These are phyloP conservation scores for Ligustrum vulgare DNA, from an alignment of 257 asterid species.

Conservation along the genomic window DNA sequence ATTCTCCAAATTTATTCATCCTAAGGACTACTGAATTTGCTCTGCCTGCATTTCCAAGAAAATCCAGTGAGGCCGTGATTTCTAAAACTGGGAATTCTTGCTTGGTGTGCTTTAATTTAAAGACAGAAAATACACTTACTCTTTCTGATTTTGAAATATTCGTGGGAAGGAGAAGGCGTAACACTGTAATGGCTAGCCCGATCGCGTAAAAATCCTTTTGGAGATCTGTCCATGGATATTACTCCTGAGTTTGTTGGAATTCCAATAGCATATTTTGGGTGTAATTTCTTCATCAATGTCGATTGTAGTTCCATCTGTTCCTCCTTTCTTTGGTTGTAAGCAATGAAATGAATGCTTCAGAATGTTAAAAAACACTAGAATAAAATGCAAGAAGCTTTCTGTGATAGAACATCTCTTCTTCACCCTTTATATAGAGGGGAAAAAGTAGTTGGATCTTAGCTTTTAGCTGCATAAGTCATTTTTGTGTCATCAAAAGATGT, in stretches of 20 bases:
- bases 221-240: constrained; percentile 17
- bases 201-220: constrained; percentile 24
- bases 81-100: neutral
- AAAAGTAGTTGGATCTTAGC: neutral
- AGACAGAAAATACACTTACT: constrained; percentile 18
- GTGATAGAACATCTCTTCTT: neutral
- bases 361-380: neutral
- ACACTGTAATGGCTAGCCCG: constrained; percentile 27
- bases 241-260: constrained; percentile 35
- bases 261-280: constrained; percentile 30
- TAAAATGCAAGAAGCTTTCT: neutral
- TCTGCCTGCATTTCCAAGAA: constrained; percentile 28
- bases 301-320: constrained; percentile 27
- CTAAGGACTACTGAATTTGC: neutral
- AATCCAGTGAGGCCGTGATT: neutral
- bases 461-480: neutral
- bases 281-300: constrained; percentile 25
- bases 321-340: neutral
- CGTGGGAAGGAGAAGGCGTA: constrained; percentile 24
- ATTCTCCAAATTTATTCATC: neutral
- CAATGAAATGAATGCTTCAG: neutral
- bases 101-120: neutral
- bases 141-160: constrained; percentile 9
- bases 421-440: neutral
- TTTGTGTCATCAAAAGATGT: neutral